Percentiles rank a stretch among this genome's conserved stretches.
Evolutionary conservation across 2,329 filamentous ascomycete species (phyloP).

Genomic region (Pseudocercospora macadamiae): DNA sequence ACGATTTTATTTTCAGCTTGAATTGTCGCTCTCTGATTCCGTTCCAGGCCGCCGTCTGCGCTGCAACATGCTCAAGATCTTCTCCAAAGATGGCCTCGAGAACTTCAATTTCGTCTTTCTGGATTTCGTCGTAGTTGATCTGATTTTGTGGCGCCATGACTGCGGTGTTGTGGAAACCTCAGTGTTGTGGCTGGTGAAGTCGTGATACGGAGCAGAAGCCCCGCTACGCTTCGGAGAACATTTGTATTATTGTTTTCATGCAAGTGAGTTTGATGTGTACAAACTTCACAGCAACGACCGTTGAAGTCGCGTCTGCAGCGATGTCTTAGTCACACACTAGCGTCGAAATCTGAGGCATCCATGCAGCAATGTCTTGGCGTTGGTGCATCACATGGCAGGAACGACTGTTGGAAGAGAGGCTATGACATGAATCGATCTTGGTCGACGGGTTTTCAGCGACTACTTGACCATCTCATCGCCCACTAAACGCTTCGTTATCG

Average conservation of each 20-base stretch:
- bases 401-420: no score
- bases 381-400: no score
- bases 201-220: slow-evolving; percentile 2
- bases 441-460: no score
- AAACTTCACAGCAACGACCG: background rate
- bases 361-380: no score
- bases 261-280: background rate
- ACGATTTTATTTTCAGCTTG: slow-evolving; percentile 75
- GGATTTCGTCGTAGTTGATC: slow-evolving; percentile 77
- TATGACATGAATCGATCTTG: no score
- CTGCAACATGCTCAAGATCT: slow-evolving; percentile 75
- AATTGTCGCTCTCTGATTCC: slow-evolving; percentile 80
- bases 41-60: slow-evolving; percentile 78
- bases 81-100: slow-evolving; percentile 87
- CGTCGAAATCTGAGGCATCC: no score
- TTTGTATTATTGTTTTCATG: background rate
- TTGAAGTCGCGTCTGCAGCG: background rate
- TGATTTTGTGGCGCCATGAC: slow-evolving; percentile 50
- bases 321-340: background rate
- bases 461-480: no score
- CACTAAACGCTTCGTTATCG: no score
- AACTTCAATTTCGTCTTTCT: slow-evolving; percentile 84
- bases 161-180: slow-evolving; percentile 29
- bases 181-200: background rate
- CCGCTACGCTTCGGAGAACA: slow-evolving; percentile 3